Evolutionary conservation across 306 rosid species (phyloP).

Genomic region (Pachyrhizus erosus): DNA sequence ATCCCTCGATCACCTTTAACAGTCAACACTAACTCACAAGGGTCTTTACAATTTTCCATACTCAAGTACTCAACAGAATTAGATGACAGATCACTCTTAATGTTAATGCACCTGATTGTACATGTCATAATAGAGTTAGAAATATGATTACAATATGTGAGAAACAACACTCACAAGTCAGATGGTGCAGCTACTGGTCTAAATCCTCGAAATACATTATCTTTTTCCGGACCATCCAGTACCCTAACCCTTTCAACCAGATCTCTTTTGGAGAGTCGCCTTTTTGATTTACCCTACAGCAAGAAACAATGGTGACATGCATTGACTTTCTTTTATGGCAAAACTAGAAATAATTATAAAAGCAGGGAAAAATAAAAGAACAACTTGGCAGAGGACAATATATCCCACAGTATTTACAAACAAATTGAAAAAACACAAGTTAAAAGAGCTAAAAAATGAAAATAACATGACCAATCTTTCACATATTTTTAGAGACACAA

Average conservation of each 20-base stretch:
- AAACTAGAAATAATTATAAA: neutral
- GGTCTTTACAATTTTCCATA: neutral
- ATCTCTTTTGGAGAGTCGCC: constrained; percentile 71
- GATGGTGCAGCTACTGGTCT: constrained; percentile 72
- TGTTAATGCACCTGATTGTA: neutral
- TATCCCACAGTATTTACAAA: neutral
- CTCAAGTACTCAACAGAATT: constrained; percentile 21
- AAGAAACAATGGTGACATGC: constrained; percentile 30
- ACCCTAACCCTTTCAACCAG: constrained; percentile 69
- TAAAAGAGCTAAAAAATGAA: constrained; percentile 2
- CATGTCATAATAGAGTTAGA: neutral
- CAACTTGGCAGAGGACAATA: constrained; percentile 12
- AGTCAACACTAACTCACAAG: constrained; percentile 22
- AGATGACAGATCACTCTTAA: neutral
- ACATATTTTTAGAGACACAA: neutral
- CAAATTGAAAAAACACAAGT: neutral
- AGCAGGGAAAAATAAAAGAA: neutral
- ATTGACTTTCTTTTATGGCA: constrained; percentile 26
- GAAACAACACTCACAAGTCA: constrained; percentile 67
- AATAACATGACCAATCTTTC: neutral
- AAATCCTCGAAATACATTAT: constrained; percentile 68
- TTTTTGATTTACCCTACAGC: constrained; percentile 67
- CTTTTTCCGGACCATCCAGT: constrained; percentile 59
- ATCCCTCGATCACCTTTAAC: neutral
- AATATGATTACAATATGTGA: constrained; percentile 19